Conservation (phyloP, 2,329 filamentous ascomycete species). For the Emergomyces orientalis region DNA sequence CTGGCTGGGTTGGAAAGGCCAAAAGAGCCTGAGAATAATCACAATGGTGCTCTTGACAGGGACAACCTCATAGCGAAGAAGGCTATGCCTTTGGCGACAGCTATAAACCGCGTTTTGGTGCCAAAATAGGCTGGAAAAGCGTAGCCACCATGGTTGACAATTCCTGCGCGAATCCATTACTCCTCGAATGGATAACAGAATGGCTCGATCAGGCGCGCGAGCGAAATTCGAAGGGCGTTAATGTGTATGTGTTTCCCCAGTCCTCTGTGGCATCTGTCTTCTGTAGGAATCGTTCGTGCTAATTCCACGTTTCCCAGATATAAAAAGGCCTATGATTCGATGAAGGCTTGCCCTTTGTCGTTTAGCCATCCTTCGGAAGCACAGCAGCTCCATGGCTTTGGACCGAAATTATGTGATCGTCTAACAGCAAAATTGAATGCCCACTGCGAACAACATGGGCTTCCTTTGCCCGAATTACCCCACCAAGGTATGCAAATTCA, state of each 20-base stretch:
- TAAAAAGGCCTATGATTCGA: slow-evolving; percentile 64
- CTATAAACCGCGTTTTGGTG: background rate
- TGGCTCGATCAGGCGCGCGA: slow-evolving; percentile 63
- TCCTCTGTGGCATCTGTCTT: background rate
- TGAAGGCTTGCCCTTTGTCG: slow-evolving; percentile 62
- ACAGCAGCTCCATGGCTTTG: slow-evolving; percentile 63
- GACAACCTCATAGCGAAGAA: background rate
- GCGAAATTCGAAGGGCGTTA: slow-evolving; percentile 59
- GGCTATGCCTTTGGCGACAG: background rate
- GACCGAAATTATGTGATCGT: slow-evolving; percentile 59
- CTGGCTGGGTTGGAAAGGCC: background rate
- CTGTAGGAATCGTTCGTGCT: background rate
- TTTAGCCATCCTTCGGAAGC: slow-evolving; percentile 67
- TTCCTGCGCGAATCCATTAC: slow-evolving; percentile 57
- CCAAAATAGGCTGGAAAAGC: background rate
- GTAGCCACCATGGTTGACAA: slow-evolving; percentile 20
- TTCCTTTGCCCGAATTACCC: slow-evolving; percentile 57
- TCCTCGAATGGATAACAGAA: slow-evolving; percentile 66
- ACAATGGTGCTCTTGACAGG: background rate
- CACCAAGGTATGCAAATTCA: slow-evolving; percentile 30
- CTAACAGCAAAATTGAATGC: slow-evolving; percentile 49
- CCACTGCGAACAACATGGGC: slow-evolving; percentile 57
- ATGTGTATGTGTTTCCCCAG: slow-evolving; percentile 32
- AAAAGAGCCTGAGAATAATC: background rate
- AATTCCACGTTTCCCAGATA: slow-evolving; percentile 42